These are phyloP conservation scores for Penicillium frequentans DNA, from an alignment of 2,329 filamentous ascomycete species.

Conservation along the genomic window DNA sequence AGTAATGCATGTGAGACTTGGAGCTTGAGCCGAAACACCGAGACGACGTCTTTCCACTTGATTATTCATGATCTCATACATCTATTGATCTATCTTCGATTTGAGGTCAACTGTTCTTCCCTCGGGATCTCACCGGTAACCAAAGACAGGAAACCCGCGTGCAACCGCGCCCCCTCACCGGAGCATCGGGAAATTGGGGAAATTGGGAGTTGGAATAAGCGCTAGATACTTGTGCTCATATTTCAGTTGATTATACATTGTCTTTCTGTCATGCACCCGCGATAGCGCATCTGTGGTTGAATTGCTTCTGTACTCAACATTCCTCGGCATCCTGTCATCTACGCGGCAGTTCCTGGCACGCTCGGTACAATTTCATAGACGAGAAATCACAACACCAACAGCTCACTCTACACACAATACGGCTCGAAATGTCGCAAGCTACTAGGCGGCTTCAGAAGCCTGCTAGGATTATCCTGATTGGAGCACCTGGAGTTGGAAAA, in stretches of 20 bases:
- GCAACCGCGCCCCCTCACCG: conserved; percentile 25
- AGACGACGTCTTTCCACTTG: neutral
- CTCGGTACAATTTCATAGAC: neutral
- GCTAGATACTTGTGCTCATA: conserved; percentile 11
- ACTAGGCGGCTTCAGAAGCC: conserved; percentile 67
- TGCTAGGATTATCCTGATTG: conserved; percentile 90
- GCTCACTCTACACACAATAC: neutral
- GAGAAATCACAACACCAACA: neutral
- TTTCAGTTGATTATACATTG: conserved; percentile 4
- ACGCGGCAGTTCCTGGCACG: conserved; percentile 12
- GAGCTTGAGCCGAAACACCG: neutral
- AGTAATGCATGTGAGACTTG: neutral
- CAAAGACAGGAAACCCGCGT: conserved; percentile 27
- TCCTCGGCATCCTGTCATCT: conserved; percentile 5
- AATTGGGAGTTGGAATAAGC: conserved; percentile 4
- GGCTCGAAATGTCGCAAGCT: conserved; percentile 29
- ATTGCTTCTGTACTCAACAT: neutral
- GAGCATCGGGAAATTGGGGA: conserved; percentile 2
- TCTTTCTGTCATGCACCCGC: conserved; percentile 5
- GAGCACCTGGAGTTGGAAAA: conserved; percentile 95
- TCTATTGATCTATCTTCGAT: neutral
- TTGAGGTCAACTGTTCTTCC: conserved; percentile 2
- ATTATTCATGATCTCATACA: neutral
- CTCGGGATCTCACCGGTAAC: conserved; percentile 33
- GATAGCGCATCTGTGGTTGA: neutral